Evolutionary conservation across 345 rosid species (phyloP).

Genomic region (Eucalyptus guilfoylei): DNA sequence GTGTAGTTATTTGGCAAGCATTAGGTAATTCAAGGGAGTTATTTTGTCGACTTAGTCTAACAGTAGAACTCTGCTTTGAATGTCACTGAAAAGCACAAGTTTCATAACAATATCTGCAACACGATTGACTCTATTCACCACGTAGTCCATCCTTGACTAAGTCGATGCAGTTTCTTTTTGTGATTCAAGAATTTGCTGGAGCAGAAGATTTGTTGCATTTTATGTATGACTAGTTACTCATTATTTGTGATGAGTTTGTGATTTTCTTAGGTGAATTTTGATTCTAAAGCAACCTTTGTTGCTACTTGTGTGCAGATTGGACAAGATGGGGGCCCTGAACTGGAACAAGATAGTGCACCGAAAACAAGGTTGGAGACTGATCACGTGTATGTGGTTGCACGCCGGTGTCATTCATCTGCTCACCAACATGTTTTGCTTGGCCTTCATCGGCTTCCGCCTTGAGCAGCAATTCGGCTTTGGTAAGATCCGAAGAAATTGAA

Average conservation of each 20-base stretch:
- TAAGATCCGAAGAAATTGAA: slow-evolving; percentile 1
- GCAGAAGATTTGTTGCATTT: neutral
- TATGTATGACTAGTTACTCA: neutral
- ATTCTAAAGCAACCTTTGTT: neutral
- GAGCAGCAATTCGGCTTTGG: slow-evolving; percentile 95
- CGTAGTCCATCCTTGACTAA: neutral
- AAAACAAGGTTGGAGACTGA: slow-evolving; percentile 74
- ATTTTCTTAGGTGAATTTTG: neutral
- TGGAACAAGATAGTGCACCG: slow-evolving; percentile 60
- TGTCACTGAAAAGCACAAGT: neutral
- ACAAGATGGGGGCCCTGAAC: slow-evolving; percentile 72
- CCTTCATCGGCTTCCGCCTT: slow-evolving; percentile 85
- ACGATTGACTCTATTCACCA: neutral
- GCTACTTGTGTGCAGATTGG: slow-evolving; percentile 36
- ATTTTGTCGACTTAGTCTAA: neutral
- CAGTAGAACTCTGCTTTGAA: neutral
- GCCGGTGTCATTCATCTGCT: slow-evolving; percentile 87
- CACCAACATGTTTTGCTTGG: slow-evolving; percentile 72
- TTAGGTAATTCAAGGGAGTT: neutral
- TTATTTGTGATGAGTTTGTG: neutral
- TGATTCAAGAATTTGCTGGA: neutral
- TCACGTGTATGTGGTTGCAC: slow-evolving; percentile 82
- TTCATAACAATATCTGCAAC: neutral
- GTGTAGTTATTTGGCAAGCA: neutral
- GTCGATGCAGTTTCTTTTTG: neutral